Conservation (phyloP, 495 filamentous ascomycete genomes). For the Neurospora sp. region DNA sequence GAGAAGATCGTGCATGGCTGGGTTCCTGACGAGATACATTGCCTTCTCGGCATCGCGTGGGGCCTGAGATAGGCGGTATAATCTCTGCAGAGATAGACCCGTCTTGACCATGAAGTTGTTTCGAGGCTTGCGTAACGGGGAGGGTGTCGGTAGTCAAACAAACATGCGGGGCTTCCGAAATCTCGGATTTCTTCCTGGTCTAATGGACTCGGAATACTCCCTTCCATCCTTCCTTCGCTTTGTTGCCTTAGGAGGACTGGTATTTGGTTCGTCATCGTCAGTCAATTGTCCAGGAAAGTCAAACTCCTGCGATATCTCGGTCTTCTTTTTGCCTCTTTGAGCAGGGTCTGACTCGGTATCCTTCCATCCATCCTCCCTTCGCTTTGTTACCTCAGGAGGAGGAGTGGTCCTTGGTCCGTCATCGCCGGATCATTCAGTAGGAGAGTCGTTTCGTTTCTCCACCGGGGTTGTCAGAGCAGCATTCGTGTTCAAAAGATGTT, state of each 20-base stretch:
- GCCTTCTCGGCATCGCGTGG: slow-evolving; percentile 80
- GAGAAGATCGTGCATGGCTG: slow-evolving; percentile 70
- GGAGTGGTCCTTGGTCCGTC: not conserved
- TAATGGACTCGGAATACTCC: not conserved
- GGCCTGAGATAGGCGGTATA: slow-evolving; percentile 61
- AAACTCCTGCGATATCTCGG: not conserved
- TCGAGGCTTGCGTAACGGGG: slow-evolving; percentile 37
- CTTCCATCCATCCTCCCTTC: not conserved
- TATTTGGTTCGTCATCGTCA: not conserved
- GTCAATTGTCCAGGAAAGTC: not conserved
- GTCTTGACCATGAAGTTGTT: slow-evolving; percentile 62
- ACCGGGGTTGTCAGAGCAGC: not conserved
- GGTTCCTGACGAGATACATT: slow-evolving; percentile 81
- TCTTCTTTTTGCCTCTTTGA: not conserved
- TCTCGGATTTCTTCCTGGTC: not conserved
- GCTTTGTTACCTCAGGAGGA: not conserved
- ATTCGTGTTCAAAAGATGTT: not conserved
- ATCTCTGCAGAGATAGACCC: slow-evolving; percentile 65
- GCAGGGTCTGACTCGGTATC: not conserved
- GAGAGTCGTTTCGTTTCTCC: not conserved
- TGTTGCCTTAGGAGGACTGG: not conserved
- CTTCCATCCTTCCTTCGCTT: not conserved
- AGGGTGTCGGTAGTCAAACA: slow-evolving; percentile 33
- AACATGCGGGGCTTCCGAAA: not conserved
- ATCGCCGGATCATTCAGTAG: not conserved